A percentile compares a stretch with the other conserved stretches of the same genome.
phyloP scores from a whole-genome alignment of 2,329 filamentous ascomycete genomes.

The Dothideomycetes sp. region DNA sequence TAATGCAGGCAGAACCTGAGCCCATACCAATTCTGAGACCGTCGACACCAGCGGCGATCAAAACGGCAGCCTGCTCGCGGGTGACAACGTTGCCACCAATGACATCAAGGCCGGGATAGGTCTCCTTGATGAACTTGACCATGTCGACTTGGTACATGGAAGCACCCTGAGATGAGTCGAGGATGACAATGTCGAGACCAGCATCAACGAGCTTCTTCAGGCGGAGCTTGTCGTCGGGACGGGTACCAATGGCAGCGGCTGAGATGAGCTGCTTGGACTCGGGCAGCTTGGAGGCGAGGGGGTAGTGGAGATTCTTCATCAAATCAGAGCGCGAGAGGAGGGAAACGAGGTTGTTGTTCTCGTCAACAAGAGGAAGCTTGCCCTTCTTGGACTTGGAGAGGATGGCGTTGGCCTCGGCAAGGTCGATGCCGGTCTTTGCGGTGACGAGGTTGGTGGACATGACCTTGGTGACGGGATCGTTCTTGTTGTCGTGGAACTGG shows the following conservation, averaged over 20 bases:
- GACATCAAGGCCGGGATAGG: conserved; percentile 78
- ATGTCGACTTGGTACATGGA: conserved; percentile 98
- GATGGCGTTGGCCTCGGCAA: conserved; percentile 84
- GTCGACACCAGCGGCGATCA: conserved; percentile 91
- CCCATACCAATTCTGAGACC: conserved; percentile 98
- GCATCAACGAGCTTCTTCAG: conserved; percentile 85
- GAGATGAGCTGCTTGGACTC: conserved; percentile 96
- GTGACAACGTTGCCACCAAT: conserved; percentile 99
- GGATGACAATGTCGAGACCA: conserved; percentile 86
- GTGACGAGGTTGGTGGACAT: conserved; percentile 96
- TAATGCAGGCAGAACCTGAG: conserved; percentile 95
- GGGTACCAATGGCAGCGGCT: conserved; percentile 89
- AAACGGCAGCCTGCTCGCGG: conserved; percentile 81
- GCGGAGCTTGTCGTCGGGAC: conserved; percentile 82
- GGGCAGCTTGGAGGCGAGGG: conserved; percentile 88
- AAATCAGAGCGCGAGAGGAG: conserved; percentile 90
- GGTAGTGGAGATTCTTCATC: conserved; percentile 98
- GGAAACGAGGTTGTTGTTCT: conserved; percentile 51
- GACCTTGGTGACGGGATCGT: conserved; percentile 69
- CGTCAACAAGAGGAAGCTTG: conserved; percentile 44
- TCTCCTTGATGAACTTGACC: conserved; percentile 90
- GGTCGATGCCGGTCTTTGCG: conserved; percentile 69
- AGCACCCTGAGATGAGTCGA: conserved; percentile 97
- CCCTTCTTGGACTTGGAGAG: conserved; percentile 96
- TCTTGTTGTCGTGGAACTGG: conserved; percentile 77